A percentile compares a stretch with the other conserved stretches of the same genome.
Evolutionary conservation across 257 asterid genomes (phyloP).

Genomic region (Capsicum pubescens): DNA sequence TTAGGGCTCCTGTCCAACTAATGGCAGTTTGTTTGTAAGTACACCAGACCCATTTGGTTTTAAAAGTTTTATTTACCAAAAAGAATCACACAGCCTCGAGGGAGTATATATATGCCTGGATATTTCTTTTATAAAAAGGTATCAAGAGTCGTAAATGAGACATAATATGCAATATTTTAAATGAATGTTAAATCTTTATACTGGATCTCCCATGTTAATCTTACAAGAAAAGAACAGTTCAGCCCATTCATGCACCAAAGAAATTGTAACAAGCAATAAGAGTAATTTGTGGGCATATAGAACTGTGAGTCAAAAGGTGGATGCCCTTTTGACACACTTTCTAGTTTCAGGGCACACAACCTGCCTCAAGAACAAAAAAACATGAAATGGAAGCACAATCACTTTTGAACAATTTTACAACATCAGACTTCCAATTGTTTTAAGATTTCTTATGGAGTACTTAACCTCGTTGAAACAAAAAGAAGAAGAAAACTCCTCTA

Average conservation of each 20-base stretch:
- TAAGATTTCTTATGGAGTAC: slow-evolving; percentile 14
- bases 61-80: neutral
- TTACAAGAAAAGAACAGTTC: neutral
- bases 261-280: neutral
- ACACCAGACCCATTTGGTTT: neutral
- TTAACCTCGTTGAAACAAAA: slow-evolving; percentile 22
- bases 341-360: slow-evolving; percentile 9
- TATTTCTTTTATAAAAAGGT: no score
- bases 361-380: slow-evolving; percentile 2
- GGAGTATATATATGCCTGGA: neutral
- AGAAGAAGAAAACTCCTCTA: neutral
- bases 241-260: slow-evolving; percentile 21
- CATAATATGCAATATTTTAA: neutral
- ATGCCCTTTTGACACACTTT: no score
- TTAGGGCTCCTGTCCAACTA: neutral
- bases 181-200: slow-evolving; percentile 2
- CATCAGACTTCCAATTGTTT: neutral
- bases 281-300: neutral
- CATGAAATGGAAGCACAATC: slow-evolving; percentile 26
- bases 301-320: no score
- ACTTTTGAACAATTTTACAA: slow-evolving; percentile 26
- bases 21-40: neutral
- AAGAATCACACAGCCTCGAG: neutral
- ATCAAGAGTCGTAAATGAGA: neutral
- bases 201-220: neutral